Conservation (phyloP, 768 basidiomycete species). For the Dentipellis sp. region DNA sequence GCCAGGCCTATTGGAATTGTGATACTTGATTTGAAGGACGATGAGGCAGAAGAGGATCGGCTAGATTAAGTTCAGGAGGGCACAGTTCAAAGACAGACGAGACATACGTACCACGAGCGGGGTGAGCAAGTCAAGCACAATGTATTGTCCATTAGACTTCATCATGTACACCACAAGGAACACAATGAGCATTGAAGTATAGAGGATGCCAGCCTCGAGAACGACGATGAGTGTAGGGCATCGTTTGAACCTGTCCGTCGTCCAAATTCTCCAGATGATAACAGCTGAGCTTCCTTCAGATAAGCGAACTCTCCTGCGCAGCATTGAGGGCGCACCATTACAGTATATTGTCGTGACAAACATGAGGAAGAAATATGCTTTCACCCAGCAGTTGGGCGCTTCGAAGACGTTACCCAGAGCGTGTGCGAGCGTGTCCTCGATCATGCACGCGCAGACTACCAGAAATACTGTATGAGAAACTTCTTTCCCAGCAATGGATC, state of each 20-base stretch:
- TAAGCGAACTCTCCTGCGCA: neutral
- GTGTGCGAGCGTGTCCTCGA: neutral
- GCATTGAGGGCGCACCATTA: neutral
- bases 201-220: neutral
- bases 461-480: neutral
- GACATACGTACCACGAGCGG: neutral
- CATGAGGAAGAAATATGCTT: neutral
- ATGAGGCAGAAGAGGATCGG: neutral
- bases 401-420: neutral
- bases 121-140: neutral
- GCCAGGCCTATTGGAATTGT: neutral
- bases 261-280: neutral
- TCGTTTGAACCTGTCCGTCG: neutral
- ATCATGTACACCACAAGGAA: neutral
- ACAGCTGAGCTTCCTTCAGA: neutral
- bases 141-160: neutral
- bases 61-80: neutral
- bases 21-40: neutral
- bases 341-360: neutral
- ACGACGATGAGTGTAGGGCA: neutral
- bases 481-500: neutral
- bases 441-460: neutral
- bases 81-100: too few relatives aligned
- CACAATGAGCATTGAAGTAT: neutral
- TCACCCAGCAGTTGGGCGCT: neutral